Evolutionary conservation across 2,329 filamentous ascomycete genomes (phyloP).

Genomic region (Scytalidium lignicola): DNA sequence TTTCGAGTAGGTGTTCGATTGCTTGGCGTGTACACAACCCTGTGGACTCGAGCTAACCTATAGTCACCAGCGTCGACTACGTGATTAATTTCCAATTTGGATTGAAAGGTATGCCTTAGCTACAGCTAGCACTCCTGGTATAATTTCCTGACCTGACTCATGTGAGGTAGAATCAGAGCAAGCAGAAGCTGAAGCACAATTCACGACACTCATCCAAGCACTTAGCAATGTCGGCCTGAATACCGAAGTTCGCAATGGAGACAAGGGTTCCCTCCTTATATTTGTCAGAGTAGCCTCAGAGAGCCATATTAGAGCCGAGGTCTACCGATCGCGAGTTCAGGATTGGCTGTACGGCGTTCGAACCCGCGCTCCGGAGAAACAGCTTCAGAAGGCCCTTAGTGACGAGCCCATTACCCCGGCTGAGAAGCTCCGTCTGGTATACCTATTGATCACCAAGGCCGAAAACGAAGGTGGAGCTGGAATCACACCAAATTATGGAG

Average conservation of each 20-base stretch:
- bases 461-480: constrained; percentile 73
- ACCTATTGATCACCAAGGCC: constrained; percentile 74
- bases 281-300: constrained; percentile 78
- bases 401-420: constrained; percentile 78
- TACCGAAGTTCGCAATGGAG: constrained; percentile 80
- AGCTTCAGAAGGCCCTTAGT: constrained; percentile 63
- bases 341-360: constrained; percentile 93
- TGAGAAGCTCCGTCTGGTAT: constrained; percentile 81
- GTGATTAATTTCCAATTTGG: constrained; percentile 76
- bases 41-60: too few species aligned
- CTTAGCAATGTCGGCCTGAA: constrained; percentile 76
- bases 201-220: constrained; percentile 70
- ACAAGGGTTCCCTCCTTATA: constrained; percentile 69
- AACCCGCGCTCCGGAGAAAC: constrained; percentile 67
- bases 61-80: constrained; percentile 66
- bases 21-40: neutral
- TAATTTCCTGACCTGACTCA: constrained; percentile 9
- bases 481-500: constrained; percentile 61
- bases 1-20: constrained; percentile 32
- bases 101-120: constrained; percentile 47
- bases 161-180: constrained; percentile 45
- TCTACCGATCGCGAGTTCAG: constrained; percentile 82
- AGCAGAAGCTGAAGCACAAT: constrained; percentile 65
- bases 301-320: constrained; percentile 68
- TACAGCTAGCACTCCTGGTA: neutral